Evolutionary conservation across 352 stramenopile genomes (phyloP).

Genomic region (Blastocystis hominis): DNA sequence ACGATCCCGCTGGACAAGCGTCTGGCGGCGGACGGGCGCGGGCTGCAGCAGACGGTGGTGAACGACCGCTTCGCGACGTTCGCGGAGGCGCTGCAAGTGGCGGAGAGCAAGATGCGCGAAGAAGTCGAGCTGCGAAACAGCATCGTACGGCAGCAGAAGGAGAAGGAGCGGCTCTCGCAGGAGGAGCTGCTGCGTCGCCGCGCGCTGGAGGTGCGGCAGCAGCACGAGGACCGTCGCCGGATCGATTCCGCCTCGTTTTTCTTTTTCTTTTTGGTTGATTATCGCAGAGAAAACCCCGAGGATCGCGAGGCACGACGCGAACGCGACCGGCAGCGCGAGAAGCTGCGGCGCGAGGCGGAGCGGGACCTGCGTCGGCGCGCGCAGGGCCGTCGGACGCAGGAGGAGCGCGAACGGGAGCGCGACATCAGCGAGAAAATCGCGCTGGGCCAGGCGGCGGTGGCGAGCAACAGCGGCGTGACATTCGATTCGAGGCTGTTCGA

Average conservation of each 20-base stretch:
- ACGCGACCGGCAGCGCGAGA: slow-evolving; percentile 75
- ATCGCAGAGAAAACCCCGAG: slow-evolving; percentile 10
- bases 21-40: slow-evolving; percentile 87
- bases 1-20: slow-evolving; percentile 98
- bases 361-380: slow-evolving; percentile 85
- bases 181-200: slow-evolving; percentile 86
- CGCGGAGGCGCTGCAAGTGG: slow-evolving; percentile 88
- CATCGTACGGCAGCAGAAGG: slow-evolving; percentile 70
- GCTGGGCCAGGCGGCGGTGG: slow-evolving; percentile 81
- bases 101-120: slow-evolving; percentile 87
- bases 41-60: slow-evolving; percentile 78
- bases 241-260: not conserved
- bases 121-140: slow-evolving; percentile 85
- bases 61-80: slow-evolving; percentile 97
- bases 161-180: slow-evolving; percentile 83
- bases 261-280: not conserved
- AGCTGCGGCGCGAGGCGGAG: slow-evolving; percentile 81
- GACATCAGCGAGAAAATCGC: slow-evolving; percentile 98
- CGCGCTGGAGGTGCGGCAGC: slow-evolving; percentile 78
- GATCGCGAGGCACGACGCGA: slow-evolving; percentile 60
- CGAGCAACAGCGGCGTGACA: slow-evolving; percentile 70
- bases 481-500: slow-evolving; percentile 96
- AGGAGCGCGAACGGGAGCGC: slow-evolving; percentile 83
- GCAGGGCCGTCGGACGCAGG: slow-evolving; percentile 59
- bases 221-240: slow-evolving; percentile 28